phyloP scores from a whole-genome alignment of 179 eudicot species.

The Pouteria campechiana region DNA sequence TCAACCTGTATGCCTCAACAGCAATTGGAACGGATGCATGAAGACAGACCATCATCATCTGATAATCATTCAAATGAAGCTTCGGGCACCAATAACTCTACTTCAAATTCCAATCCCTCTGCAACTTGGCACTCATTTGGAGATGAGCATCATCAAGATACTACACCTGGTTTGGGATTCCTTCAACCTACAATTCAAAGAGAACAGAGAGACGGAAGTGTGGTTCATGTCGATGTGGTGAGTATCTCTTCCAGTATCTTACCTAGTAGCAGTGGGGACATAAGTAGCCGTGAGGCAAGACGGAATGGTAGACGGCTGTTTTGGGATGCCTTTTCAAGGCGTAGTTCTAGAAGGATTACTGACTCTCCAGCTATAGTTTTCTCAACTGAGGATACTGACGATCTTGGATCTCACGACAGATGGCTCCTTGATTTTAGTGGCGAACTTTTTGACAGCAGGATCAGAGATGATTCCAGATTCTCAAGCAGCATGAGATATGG shows the following conservation, averaged over 20 bases:
- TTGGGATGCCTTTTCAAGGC: constrained; percentile 70
- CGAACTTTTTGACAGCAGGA: constrained; percentile 36
- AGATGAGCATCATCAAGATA: constrained; percentile 22
- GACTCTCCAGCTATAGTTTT: constrained; percentile 44
- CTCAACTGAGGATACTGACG: constrained; percentile 41
- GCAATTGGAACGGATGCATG: no score
- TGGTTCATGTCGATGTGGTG: constrained; percentile 43
- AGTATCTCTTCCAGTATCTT: constrained; percentile 39
- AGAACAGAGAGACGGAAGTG: constrained; percentile 22
- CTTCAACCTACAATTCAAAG: constrained; percentile 29
- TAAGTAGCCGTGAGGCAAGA: constrained; percentile 39
- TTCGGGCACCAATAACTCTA: constrained; percentile 9
- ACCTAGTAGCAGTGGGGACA: constrained; percentile 33
- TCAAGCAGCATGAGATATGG: constrained; percentile 29
- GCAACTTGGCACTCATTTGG: constrained; percentile 16
- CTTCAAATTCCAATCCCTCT: constrained; percentile 19
- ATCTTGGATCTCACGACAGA: constrained; percentile 49
- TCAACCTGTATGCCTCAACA: constrained; percentile 8
- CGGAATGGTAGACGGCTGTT: constrained; percentile 51
- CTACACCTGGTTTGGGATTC: constrained; percentile 25
- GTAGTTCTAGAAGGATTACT: constrained; percentile 43
- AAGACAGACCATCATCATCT: constrained; percentile 10
- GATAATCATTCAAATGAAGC: constrained; percentile 23
- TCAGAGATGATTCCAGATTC: constrained; percentile 33
- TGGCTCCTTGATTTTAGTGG: constrained; percentile 68